A percentile compares a stretch with the other conserved stretches of the same genome.
These are phyloP conservation scores for Pythium plurisporium DNA, from an alignment of 352 stramenopile species.

Conservation along the genomic window DNA sequence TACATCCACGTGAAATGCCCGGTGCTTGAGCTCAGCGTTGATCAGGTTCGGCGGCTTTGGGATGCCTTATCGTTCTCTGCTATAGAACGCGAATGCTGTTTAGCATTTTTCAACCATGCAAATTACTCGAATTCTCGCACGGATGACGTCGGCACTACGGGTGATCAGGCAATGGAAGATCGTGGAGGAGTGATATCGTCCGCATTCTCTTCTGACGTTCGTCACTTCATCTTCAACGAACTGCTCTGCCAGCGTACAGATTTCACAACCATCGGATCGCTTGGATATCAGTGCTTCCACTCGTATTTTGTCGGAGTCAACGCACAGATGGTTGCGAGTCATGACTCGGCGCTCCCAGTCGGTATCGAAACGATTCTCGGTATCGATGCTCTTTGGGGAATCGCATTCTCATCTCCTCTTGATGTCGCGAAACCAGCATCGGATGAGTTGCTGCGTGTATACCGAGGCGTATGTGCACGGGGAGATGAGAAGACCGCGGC, in stretches of 20 bases:
- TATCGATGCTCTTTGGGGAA: constrained; percentile 79
- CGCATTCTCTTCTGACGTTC: constrained; percentile 74
- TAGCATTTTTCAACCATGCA: constrained; percentile 85
- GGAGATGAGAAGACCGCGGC: constrained; percentile 30
- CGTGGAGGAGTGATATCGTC: constrained; percentile 49
- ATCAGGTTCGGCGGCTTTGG: constrained; percentile 77
- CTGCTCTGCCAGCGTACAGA: constrained; percentile 77
- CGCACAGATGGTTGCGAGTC: constrained; percentile 9
- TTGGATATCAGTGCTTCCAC: constrained; percentile 86
- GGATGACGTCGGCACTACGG: not conserved
- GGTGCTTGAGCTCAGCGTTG: constrained; percentile 67
- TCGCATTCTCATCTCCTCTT: constrained; percentile 75
- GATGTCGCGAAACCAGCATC: constrained; percentile 77
- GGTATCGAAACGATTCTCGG: constrained; percentile 34
- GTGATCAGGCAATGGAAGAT: constrained; percentile 8
- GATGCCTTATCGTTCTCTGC: constrained; percentile 64
- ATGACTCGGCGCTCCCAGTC: not conserved
- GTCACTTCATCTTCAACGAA: constrained; percentile 79
- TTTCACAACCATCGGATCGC: constrained; percentile 58
- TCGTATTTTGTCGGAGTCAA: constrained; percentile 85
- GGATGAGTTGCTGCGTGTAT: constrained; percentile 73
- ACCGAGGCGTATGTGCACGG: constrained; percentile 51
- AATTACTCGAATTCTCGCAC: constrained; percentile 18
- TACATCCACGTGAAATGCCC: constrained; percentile 82
- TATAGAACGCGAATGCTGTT: constrained; percentile 71